These are phyloP conservation scores for Ceratobasidium sp. DNA, from an alignment of 1,284 basidiomycete species.

Conservation along the genomic window DNA sequence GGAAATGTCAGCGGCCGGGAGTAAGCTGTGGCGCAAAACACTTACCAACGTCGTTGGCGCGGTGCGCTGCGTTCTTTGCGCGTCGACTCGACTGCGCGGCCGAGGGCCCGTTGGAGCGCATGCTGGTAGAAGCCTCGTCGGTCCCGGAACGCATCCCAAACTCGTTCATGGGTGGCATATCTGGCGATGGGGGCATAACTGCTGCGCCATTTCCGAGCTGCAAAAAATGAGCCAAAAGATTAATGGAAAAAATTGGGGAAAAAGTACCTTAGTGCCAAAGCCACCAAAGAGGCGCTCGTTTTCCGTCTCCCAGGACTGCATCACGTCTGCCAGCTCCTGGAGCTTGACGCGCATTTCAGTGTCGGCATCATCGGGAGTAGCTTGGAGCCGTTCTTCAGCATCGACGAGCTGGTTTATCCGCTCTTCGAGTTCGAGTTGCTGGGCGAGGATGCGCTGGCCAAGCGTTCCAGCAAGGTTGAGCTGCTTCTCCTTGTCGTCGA, in stretches of 20 bases:
- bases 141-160: conserved; percentile 34
- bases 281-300: conserved; percentile 82
- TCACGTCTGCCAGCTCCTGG: conserved; percentile 80
- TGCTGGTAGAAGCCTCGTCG: conserved; percentile 43
- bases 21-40: conserved; percentile 50
- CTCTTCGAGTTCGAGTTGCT: conserved; percentile 91
- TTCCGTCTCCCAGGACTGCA: conserved; percentile 84
- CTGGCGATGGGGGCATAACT: conserved; percentile 41
- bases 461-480: conserved; percentile 89
- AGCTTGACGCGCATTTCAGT: conserved; percentile 77
- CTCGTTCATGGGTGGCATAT: conserved; percentile 44
- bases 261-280: conserved; percentile 73
- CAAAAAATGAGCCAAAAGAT: conserved; percentile 27
- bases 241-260: conserved; percentile 36
- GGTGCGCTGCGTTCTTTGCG: conserved; percentile 86
- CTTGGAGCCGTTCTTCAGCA: conserved; percentile 67
- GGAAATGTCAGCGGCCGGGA: background rate
- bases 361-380: conserved; percentile 68
- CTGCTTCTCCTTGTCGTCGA: conserved; percentile 90
- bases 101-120: conserved; percentile 52
- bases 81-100: conserved; percentile 81
- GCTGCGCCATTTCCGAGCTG: conserved; percentile 33
- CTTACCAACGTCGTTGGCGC: conserved; percentile 85
- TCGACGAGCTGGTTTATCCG: conserved; percentile 81
- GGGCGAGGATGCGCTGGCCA: conserved; percentile 89